A percentile compares a stretch with the other conserved stretches of the same genome.
phyloP scores from a whole-genome alignment of 1,284 basidiomycete species.

The Cerioporus squamosus region DNA sequence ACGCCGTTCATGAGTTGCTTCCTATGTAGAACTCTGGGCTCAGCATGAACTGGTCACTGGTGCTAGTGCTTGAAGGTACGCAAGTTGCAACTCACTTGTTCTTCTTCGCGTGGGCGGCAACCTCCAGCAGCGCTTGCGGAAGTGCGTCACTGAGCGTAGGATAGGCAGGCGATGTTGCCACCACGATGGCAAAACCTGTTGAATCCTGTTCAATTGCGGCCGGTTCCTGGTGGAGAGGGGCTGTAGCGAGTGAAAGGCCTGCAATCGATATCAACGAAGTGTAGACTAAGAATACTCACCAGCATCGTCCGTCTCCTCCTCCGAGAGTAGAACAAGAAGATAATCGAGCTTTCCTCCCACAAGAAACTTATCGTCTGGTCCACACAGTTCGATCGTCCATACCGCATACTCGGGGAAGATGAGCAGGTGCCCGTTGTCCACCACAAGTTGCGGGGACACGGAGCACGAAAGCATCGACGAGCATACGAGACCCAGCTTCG shows the following conservation, averaged over 20 bases:
- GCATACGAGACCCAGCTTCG: constrained; percentile 1
- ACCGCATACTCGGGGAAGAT: not conserved
- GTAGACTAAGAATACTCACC: not conserved
- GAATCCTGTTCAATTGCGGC: not conserved
- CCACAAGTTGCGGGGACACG: constrained; percentile 2
- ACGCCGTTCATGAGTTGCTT: not conserved
- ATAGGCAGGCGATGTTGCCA: not conserved
- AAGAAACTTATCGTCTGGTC: not conserved
- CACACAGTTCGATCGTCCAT: not conserved
- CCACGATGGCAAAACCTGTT: not conserved
- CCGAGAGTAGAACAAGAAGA: not conserved
- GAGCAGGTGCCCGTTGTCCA: not conserved
- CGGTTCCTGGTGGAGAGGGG: not conserved
- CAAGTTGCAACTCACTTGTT: too few species aligned
- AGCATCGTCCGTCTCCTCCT: not conserved
- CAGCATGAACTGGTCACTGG: not conserved
- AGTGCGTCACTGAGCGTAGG: not conserved
- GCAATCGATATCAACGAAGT: not conserved
- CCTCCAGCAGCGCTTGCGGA: not conserved
- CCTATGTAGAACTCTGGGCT: not conserved
- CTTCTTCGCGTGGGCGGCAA: not conserved
- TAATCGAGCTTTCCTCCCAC: constrained; percentile 1
- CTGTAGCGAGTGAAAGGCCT: not conserved
- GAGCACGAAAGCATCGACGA: constrained; percentile 1
- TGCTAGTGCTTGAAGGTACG: not conserved